Evolutionary conservation across 2,329 filamentous ascomycete genomes (phyloP).

Genomic region (Aspergillus melleus): DNA sequence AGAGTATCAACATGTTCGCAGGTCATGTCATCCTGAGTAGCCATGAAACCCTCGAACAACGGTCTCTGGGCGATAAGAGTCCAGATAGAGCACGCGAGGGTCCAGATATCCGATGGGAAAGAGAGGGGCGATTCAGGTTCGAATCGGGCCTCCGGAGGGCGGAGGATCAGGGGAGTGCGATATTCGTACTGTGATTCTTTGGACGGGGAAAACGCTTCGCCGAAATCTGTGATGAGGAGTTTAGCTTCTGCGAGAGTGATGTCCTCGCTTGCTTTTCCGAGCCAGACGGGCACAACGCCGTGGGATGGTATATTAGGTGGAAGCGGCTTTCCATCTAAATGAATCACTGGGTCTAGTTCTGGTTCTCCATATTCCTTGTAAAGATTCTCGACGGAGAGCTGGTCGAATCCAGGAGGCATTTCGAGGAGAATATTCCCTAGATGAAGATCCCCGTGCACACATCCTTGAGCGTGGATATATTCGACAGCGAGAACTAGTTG

Average conservation of each 20-base stretch:
- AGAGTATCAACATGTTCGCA: conserved; percentile 27
- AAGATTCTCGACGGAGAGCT: background rate
- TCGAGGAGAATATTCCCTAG: conserved; percentile 1
- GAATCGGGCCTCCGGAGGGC: conserved; percentile 36
- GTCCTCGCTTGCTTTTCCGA: background rate
- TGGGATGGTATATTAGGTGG: background rate
- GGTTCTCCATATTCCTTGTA: background rate
- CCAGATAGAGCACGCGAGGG: conserved; percentile 25
- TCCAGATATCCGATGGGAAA: conserved; percentile 38
- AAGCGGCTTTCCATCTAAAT: background rate
- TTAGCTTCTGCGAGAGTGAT: background rate
- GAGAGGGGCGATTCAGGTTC: conserved; percentile 25
- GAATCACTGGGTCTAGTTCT: background rate
- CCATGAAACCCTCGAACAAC: conserved; percentile 26
- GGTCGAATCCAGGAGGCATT: background rate
- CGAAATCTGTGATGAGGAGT: conserved; percentile 4
- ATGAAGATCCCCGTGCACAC: conserved; percentile 8
- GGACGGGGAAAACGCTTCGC: conserved; percentile 3
- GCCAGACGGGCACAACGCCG: background rate
- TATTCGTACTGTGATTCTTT: conserved; percentile 13
- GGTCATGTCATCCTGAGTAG: conserved; percentile 26
- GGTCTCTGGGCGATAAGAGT: conserved; percentile 29
- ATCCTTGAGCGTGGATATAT: conserved; percentile 7
- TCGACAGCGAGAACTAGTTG: conserved; percentile 34
- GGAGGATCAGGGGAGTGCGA: conserved; percentile 26